Evolutionary conservation across 1,284 basidiomycete species (phyloP), one percentile per base, ranked within the genome.

Genomic region (Sphaerobolus stellatus): DNA sequence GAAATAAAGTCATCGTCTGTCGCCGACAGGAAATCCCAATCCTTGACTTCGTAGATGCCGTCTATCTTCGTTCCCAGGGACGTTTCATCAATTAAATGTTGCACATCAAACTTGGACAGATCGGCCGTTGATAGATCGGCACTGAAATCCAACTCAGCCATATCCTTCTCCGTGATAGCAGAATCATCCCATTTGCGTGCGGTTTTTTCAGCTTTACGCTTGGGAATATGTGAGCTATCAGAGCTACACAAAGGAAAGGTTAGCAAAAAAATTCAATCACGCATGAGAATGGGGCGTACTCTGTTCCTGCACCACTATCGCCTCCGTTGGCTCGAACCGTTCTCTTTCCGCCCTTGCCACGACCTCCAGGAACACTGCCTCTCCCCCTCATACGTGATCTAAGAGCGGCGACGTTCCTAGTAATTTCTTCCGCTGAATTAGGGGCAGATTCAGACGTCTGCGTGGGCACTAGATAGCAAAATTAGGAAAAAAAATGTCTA

Each of bases 151-250:
- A 98, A 79, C 33, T 87, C 84, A 1, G 87, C 90, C 86, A 97
- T 95, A 60, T 97, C 94, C 20, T 80, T 77, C 59, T 92, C 88
- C 2, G 83, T 86, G 7, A 87, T 85, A 1, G 81, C 81, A 59
- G 86, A 80, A 58, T 94, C 85, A 18, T 88, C 93, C 96, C 96
- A 99, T 72, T 93, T 97, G 41, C 96, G 86, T 71, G 90, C 90
- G 20, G 79, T 69, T 72, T 98, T 98, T 5, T 83, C 68, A 60
- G 80, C 86, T 36, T 70, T 71, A 68, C 86, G 85, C 61, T 76
- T 82, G 62, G 84, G 86, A 22, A 68, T 62, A 41, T 75, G 66
- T 28, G 79, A 60, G 47, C 75, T 76, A 65, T 90, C 88, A 57
- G 83, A 82, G 4, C 24, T 33, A 31, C 14, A 30, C 22, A 22